phyloP scores from a whole-genome alignment of 805 yeast species.

The Saccharomycopsis fodiens region DNA sequence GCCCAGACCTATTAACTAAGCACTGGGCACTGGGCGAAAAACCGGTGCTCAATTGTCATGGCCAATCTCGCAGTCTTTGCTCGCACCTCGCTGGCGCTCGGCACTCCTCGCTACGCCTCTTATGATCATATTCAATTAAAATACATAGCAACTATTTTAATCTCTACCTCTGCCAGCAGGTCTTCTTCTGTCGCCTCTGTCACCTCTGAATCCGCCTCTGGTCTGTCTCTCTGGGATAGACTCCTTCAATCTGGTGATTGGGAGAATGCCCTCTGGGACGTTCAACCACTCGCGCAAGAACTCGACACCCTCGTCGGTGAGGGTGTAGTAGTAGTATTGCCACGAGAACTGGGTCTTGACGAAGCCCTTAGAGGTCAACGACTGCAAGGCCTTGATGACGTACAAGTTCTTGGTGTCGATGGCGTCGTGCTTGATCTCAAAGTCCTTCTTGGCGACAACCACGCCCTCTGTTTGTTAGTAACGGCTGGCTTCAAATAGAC shows the following conservation, averaged over 20 bases:
- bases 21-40: too few species aligned
- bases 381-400: constrained; percentile 98
- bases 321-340: constrained; percentile 99
- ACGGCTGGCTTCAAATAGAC: too few species aligned
- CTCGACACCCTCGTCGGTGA: constrained; percentile 99
- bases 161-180: constrained; percentile 39
- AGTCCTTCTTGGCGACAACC: constrained; percentile 99
- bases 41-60: too few species aligned
- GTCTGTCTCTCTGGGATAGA: constrained; percentile 75
- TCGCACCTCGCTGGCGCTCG: background rate
- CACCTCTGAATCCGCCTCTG: constrained; percentile 52
- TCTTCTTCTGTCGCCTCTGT: constrained; percentile 64
- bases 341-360: constrained; percentile 99
- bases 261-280: constrained; percentile 98
- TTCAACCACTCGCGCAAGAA: constrained; percentile 96
- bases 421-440: constrained; percentile 96
- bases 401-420: constrained; percentile 96
- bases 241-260: constrained; percentile 94
- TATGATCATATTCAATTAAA: background rate
- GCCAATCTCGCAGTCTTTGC: too few species aligned
- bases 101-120: background rate
- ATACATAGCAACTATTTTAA: constrained; percentile 23
- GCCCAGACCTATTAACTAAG: too few species aligned
- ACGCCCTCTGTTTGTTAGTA: constrained; percentile 78
- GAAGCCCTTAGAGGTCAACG: constrained; percentile 96